These are phyloP conservation scores for Candida alai DNA, from an alignment of 805 yeast species.

Conservation along the genomic window DNA sequence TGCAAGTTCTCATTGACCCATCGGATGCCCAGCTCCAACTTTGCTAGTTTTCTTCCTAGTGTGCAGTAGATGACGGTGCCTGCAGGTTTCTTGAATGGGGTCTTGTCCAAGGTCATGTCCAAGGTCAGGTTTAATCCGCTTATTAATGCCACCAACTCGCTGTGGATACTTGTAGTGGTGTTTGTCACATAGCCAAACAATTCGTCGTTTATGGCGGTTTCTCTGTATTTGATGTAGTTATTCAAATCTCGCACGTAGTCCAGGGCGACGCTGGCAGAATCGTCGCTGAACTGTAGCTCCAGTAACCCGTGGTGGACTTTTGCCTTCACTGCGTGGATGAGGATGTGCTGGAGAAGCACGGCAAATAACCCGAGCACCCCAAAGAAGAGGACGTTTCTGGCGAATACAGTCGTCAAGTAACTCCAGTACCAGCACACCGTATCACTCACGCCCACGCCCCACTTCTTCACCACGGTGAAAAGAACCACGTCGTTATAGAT, in stretches of 20 bases:
- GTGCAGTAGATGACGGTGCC: constrained; percentile 73
- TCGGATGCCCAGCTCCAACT: constrained; percentile 65
- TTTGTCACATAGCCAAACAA: constrained; percentile 63
- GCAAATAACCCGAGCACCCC: constrained; percentile 56
- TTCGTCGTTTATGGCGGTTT: constrained; percentile 53
- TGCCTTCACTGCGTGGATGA: constrained; percentile 27
- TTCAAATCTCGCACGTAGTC: constrained; percentile 42
- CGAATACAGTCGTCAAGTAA: constrained; percentile 51
- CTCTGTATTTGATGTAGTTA: constrained; percentile 43
- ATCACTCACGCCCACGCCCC: constrained; percentile 9
- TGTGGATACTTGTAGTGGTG: constrained; percentile 55
- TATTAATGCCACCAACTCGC: constrained; percentile 56
- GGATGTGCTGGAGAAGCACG: constrained; percentile 49
- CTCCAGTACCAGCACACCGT: constrained; percentile 39
- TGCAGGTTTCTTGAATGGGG: constrained; percentile 63
- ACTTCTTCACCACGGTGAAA: constrained; percentile 9
- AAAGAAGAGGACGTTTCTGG: constrained; percentile 47
- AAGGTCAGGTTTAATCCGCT: constrained; percentile 56
- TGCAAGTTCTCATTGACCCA: constrained; percentile 72
- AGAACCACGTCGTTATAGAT: constrained; percentile 13
- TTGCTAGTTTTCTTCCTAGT: constrained; percentile 65
- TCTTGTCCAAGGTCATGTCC: constrained; percentile 57
- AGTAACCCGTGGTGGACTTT: neutral
- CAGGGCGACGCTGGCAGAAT: neutral
- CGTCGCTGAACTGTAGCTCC: neutral